These are phyloP conservation scores for Prototheca stagnorum DNA, from an alignment of 163 green algal species.

Conservation along the genomic window DNA sequence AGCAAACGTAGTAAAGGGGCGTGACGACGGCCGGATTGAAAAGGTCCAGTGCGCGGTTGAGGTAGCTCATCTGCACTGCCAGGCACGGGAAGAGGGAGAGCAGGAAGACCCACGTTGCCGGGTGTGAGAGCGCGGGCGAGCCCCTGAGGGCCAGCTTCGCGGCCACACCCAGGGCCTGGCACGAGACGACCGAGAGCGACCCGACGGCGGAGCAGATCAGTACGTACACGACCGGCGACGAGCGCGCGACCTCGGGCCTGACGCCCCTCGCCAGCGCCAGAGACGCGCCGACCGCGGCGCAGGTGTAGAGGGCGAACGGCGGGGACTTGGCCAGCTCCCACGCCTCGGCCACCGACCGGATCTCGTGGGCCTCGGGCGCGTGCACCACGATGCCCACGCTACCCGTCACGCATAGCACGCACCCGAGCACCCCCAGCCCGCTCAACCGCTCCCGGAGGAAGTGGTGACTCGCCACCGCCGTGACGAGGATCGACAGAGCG, in stretches of 20 bases:
- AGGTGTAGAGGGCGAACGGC: slow-evolving; percentile 59
- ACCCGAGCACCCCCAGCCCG: slow-evolving; percentile 80
- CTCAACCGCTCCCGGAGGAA: slow-evolving; percentile 85
- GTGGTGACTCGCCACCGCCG: slow-evolving; percentile 77
- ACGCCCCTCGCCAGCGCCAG: slow-evolving; percentile 56
- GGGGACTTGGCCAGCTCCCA: slow-evolving; percentile 72
- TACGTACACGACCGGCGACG: slow-evolving; percentile 82
- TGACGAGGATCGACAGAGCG: slow-evolving; percentile 72
- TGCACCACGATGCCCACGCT: slow-evolving; percentile 82
- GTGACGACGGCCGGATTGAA: slow-evolving; percentile 96
- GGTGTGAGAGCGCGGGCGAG: slow-evolving; percentile 74
- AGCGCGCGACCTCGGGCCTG: slow-evolving; percentile 41
- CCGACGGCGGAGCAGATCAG: slow-evolving; percentile 90
- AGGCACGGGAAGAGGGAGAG: slow-evolving; percentile 65
- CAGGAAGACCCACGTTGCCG: slow-evolving; percentile 63
- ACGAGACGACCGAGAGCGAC: slow-evolving; percentile 86
- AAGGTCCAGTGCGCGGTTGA: slow-evolving; percentile 88
- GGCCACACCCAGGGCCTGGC: slow-evolving; percentile 91
- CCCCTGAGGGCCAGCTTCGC: slow-evolving; percentile 85
- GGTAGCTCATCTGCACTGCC: slow-evolving; percentile 92
- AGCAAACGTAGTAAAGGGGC: slow-evolving; percentile 98
- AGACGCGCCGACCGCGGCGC: slow-evolving; percentile 27
- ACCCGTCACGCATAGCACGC: slow-evolving; percentile 80
- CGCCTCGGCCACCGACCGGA: slow-evolving; percentile 65
- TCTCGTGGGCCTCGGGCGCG: slow-evolving; percentile 61